These are phyloP conservation scores for Hanseniaspora meyeri DNA, from an alignment of 805 yeast species.

Conservation along the genomic window DNA sequence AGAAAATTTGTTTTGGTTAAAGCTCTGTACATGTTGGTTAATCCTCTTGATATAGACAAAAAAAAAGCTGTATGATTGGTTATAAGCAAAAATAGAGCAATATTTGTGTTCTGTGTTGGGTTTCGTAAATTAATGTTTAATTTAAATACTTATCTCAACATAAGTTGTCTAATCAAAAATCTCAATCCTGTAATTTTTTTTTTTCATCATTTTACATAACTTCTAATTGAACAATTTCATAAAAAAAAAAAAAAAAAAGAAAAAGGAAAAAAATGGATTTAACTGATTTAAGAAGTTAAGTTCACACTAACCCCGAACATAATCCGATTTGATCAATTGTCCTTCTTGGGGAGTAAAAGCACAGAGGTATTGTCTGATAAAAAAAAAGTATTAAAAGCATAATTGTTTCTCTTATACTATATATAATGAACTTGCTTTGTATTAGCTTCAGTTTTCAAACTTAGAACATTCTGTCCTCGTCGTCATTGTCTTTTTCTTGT, in stretches of 20 bases:
- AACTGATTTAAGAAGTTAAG: neutral
- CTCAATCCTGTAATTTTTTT: neutral
- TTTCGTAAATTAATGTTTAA: neutral
- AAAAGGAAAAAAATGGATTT: neutral
- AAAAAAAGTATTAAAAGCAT: too few species aligned
- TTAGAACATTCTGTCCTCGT: neutral
- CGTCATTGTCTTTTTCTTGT: neutral
- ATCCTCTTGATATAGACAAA: neutral
- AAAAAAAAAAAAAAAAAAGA: neutral
- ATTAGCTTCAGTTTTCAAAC: too few species aligned
- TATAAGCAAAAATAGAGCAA: too few species aligned
- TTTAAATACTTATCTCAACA: too few species aligned
- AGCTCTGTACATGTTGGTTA: neutral
- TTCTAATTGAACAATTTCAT: neutral
- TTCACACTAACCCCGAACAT: too few species aligned
- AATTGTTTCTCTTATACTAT: too few species aligned
- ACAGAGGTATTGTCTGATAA: too few species aligned
- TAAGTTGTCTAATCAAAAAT: neutral
- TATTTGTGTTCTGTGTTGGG: neutral
- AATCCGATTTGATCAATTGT: too few species aligned
- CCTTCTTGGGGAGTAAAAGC: too few species aligned
- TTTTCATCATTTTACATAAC: neutral
- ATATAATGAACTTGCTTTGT: too few species aligned
- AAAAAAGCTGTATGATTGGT: neutral
- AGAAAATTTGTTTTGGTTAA: neutral